A percentile compares a stretch with the other conserved stretches of the same genome.
Conservation (phyloP, 2,329 filamentous ascomycete species). For the Colletotrichum karsti region DNA sequence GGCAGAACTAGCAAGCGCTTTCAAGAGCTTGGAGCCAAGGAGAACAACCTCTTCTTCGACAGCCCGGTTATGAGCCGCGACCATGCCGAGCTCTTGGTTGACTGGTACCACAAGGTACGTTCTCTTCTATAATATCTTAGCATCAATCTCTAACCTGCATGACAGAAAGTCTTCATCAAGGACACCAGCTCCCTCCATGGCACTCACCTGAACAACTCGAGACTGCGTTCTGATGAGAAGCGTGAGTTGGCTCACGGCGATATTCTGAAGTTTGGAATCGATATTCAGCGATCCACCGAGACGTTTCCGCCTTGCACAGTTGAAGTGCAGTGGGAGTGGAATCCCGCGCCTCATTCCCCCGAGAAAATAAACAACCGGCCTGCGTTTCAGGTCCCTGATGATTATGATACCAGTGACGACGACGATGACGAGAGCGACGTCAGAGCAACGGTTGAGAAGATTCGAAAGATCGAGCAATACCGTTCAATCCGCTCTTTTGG, state of each 20-base stretch:
- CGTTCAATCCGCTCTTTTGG: neutral
- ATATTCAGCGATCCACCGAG: conserved; percentile 42
- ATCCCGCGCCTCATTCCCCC: conserved; percentile 1
- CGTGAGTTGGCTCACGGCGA: conserved; percentile 39
- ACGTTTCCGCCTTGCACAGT: conserved; percentile 49
- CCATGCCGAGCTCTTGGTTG: conserved; percentile 65
- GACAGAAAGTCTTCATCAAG: conserved; percentile 52
- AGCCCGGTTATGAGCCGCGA: conserved; percentile 76
- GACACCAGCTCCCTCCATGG: conserved; percentile 63
- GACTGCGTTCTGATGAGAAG: conserved; percentile 30
- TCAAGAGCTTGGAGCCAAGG: conserved; percentile 39
- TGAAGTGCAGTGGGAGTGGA: conserved; percentile 40
- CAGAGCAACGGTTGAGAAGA: conserved; percentile 3
- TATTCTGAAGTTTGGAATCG: conserved; percentile 43
- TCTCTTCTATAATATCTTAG: neutral
- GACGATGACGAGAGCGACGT: conserved; percentile 33
- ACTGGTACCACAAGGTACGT: conserved; percentile 49
- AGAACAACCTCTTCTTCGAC: conserved; percentile 73
- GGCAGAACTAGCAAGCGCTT: conserved; percentile 55
- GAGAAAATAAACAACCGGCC: neutral
- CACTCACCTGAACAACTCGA: conserved; percentile 52
- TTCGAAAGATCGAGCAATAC: neutral
- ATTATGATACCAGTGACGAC: conserved; percentile 42
- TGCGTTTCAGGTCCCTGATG: conserved; percentile 52
- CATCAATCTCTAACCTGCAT: neutral